These are phyloP conservation scores for Trichoderma koningiopsis DNA, from an alignment of 2,329 filamentous ascomycete genomes.

Conservation along the genomic window DNA sequence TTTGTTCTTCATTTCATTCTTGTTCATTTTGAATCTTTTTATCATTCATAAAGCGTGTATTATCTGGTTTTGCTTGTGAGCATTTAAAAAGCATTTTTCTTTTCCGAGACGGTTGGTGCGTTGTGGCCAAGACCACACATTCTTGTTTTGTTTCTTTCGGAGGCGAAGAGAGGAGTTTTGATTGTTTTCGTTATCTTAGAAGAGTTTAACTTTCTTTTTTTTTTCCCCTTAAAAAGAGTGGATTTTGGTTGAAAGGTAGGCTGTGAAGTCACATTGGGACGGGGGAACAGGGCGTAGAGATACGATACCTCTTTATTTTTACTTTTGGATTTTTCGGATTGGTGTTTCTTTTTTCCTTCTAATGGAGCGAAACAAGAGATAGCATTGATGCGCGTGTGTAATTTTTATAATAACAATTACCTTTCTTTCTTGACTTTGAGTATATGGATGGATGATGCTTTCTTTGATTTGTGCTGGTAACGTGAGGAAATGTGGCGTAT, in stretches of 20 bases:
- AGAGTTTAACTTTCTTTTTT: not conserved
- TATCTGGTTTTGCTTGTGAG: constrained; percentile 20
- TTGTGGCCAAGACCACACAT: constrained; percentile 10
- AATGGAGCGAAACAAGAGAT: constrained; percentile 10
- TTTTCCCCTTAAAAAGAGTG: not conserved
- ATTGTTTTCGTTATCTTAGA: not conserved
- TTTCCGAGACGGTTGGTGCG: constrained; percentile 3
- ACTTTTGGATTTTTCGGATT: not conserved
- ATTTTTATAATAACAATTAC: not conserved
- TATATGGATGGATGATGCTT: not conserved
- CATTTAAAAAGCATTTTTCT: constrained; percentile 20
- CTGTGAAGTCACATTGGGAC: constrained; percentile 21
- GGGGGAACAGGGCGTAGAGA: constrained; percentile 7
- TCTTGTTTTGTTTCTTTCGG: constrained; percentile 7
- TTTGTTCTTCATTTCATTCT: constrained; percentile 8
- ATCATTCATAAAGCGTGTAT: constrained; percentile 9
- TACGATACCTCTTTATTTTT: not conserved
- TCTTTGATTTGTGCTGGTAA: not conserved
- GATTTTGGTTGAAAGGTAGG: constrained; percentile 18
- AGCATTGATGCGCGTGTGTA: constrained; percentile 4
- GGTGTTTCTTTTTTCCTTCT: not conserved
- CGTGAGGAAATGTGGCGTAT: not conserved
- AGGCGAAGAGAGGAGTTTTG: constrained; percentile 23
- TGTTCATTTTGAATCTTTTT: constrained; percentile 1
- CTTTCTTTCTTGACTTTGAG: not conserved